These are phyloP conservation scores for Letharia columbiana DNA, from an alignment of 495 filamentous ascomycete species.

Conservation along the genomic window DNA sequence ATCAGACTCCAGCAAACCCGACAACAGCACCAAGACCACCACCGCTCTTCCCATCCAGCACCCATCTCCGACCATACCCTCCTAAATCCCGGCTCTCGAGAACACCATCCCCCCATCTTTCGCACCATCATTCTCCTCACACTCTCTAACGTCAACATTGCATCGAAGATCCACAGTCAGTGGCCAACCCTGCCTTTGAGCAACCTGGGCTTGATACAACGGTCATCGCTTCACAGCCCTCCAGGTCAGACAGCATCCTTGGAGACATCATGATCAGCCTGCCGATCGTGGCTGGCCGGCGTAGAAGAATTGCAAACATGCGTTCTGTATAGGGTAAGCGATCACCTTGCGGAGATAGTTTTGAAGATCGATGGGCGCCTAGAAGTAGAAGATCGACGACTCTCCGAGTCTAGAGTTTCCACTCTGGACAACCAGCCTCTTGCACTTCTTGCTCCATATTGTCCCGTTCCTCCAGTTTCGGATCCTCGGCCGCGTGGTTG, in stretches of 20 bases:
- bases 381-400: no score
- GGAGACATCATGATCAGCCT: neutral
- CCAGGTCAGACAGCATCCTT: neutral
- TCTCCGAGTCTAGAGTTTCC: no score
- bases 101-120: neutral
- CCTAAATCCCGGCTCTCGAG: neutral
- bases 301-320: no score
- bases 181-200: neutral
- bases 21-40: neutral
- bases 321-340: no score
- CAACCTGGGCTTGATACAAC: neutral
- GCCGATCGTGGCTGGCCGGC: neutral
- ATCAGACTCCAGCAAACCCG: neutral
- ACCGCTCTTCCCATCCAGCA: neutral
- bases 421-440: no score
- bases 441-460: no score
- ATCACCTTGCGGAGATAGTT: no score
- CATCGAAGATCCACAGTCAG: slow-evolving; percentile 7
- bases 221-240: neutral
- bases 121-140: slow-evolving; percentile 5
- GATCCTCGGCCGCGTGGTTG: no score
- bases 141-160: slow-evolving; percentile 8
- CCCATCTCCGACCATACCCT: neutral
- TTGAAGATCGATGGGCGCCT: no score
- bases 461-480: no score